Base-by-base conservation (phyloP, 345 rosid species). In the Hevea brasiliensis region DNA sequence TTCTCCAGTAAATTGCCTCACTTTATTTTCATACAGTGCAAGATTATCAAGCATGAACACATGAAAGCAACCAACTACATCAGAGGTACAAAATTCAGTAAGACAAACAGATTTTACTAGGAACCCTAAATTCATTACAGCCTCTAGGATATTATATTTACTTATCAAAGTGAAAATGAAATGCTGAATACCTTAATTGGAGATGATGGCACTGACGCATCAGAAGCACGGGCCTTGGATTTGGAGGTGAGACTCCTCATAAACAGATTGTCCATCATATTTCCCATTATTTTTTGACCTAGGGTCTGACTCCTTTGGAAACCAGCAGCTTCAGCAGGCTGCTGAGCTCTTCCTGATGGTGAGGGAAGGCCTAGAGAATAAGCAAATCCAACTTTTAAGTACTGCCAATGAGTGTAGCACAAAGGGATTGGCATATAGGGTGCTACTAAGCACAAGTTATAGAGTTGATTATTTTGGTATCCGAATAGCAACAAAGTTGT, bases 241-340 rank as follows among this genome's bases (percentile, higher is more conserved):
- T 89, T 92, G 66, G 97, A 89, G 76, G 94, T 86, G 76, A 89
- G 85, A 81, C 79, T 91, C 84, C 98, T 88, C 50, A 89, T 82
- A 67, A 95, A 90, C 65, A 91, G 75, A 83, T 87, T 95, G 81
- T 92, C 98, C 93, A 92, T 92, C 84, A 93, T 81, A 72, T 89
- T 89, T 54, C 90, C 94, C 86, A 90, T 85, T 68, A 90, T 76
- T 72, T 91, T 85, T 80, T 90, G 99, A 68, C 99, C 97, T 60
- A 92, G 47, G 21, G 96, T 92, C 79, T 95, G 97, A 83, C 67
- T 90, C 58, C 88, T 88, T 73, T 85, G 96, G 40, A 91, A 51
- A 78, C 68, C 77, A 65, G 75, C 81, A 63, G 82, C 87, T 65
- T 88, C 96, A 41, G 76, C 83, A 75, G 84, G 80, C 71, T 88